Evolutionary conservation across 2,329 filamentous ascomycete genomes (phyloP).

Genomic region (Ambrosiella xylebori): DNA sequence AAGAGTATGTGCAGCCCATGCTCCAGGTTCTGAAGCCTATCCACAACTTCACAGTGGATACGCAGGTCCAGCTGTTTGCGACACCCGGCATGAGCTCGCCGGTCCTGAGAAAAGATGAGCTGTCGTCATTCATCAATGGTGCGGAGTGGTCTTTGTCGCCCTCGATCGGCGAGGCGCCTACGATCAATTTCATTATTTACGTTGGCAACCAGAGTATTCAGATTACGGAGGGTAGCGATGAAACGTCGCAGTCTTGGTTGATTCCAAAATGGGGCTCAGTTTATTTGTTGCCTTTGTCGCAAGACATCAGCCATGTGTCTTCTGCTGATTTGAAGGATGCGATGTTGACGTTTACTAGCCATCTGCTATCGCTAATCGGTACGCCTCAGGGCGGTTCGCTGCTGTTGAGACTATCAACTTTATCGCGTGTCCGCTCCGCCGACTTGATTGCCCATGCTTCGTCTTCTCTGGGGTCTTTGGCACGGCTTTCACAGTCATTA

Average conservation of each 20-base stretch:
- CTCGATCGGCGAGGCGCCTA: conserved; percentile 82
- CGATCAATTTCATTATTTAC: conserved; percentile 90
- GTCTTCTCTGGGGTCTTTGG: conserved; percentile 82
- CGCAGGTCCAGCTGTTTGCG: conserved; percentile 92
- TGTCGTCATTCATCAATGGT: conserved; percentile 90
- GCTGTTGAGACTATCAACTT: conserved; percentile 66
- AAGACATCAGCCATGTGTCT: conserved; percentile 35
- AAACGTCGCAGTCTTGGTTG: conserved; percentile 55
- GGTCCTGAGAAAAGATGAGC: conserved; percentile 63
- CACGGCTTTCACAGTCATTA: conserved; percentile 66
- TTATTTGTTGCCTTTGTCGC: conserved; percentile 35
- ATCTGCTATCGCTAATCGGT: conserved; percentile 74
- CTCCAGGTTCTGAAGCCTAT: conserved; percentile 64
- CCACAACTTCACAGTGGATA: conserved; percentile 91
- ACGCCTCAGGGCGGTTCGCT: conserved; percentile 70
- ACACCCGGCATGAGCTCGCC: conserved; percentile 43
- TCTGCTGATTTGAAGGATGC: conserved; percentile 55
- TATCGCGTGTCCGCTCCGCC: conserved; percentile 71
- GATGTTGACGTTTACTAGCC: conserved; percentile 77
- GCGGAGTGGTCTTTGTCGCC: conserved; percentile 94
- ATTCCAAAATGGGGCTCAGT: conserved; percentile 87
- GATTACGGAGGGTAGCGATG: conserved; percentile 20
- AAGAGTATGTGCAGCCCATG: conserved; percentile 66
- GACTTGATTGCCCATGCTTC: conserved; percentile 77
- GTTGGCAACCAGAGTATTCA: conserved; percentile 61